These are phyloP conservation scores for Globisporangium recalcitrans DNA, from an alignment of 352 stramenopile genomes.

Conservation along the genomic window DNA sequence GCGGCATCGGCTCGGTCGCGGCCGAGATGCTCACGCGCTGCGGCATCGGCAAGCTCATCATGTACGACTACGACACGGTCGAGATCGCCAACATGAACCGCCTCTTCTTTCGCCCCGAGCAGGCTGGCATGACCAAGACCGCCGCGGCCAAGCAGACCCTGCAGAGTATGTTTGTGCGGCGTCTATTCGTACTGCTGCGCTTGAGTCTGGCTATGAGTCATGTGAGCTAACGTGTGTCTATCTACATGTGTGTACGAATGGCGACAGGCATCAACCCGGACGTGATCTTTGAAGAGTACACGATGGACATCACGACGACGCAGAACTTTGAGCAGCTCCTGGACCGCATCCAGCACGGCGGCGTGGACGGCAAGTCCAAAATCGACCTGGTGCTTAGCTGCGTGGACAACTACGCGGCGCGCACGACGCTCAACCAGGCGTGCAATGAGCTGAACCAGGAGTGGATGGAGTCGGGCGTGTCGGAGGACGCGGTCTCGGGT, in stretches of 20 bases:
- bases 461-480: slow-evolving; percentile 90
- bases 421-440: slow-evolving; percentile 83
- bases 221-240: background rate
- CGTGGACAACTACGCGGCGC: slow-evolving; percentile 88
- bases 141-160: slow-evolving; percentile 84
- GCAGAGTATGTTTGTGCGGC: slow-evolving; percentile 40
- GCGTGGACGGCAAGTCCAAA: slow-evolving; percentile 43
- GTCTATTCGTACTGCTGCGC: background rate
- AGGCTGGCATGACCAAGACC: slow-evolving; percentile 85
- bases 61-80: slow-evolving; percentile 86
- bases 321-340: slow-evolving; percentile 82
- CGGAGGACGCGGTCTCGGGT: slow-evolving; percentile 85
- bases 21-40: slow-evolving; percentile 89
- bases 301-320: slow-evolving; percentile 83
- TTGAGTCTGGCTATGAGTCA: background rate
- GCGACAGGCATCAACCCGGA: slow-evolving; percentile 81
- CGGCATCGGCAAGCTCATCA: slow-evolving; percentile 86
- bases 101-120: slow-evolving; percentile 86
- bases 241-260: background rate
- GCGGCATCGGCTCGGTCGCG: slow-evolving; percentile 81
- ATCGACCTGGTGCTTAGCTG: slow-evolving; percentile 86
- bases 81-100: slow-evolving; percentile 91
- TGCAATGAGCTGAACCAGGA: slow-evolving; percentile 83
- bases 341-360: slow-evolving; percentile 66
- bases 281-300: slow-evolving; percentile 85